These are phyloP conservation scores for Fusarium sp. DNA, from an alignment of 2,329 filamentous ascomycete species.

Conservation along the genomic window DNA sequence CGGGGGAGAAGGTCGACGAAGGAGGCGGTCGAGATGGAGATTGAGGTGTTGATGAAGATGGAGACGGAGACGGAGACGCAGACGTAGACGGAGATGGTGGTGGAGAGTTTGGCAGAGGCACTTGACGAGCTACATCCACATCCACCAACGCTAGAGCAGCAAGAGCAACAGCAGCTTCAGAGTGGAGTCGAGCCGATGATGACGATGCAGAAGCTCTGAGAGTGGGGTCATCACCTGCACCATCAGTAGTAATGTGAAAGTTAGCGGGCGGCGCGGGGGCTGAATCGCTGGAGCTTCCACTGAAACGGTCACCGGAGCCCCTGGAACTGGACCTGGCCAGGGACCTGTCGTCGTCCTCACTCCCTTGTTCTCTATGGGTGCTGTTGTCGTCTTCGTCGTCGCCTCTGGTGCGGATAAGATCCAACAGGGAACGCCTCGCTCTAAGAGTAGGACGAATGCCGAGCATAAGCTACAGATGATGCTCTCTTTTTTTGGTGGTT, in stretches of 20 bases:
- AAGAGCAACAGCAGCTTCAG: conserved; percentile 26
- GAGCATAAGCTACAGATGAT: conserved; percentile 55
- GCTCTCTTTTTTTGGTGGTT: conserved; percentile 24
- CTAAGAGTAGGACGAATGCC: conserved; percentile 62
- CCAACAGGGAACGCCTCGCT: conserved; percentile 65
- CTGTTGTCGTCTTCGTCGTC: conserved; percentile 36
- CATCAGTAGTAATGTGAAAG: conserved; percentile 16
- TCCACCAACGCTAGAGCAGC: conserved; percentile 43
- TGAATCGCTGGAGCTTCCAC: conserved; percentile 31
- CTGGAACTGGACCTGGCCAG: background rate
- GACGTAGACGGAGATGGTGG: conserved; percentile 51
- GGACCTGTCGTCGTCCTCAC: conserved; percentile 17
- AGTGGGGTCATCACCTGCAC: conserved; percentile 27
- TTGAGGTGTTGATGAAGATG: conserved; percentile 34
- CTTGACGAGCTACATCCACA: conserved; percentile 52
- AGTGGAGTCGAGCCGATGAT: conserved; percentile 49
- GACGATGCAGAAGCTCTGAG: conserved; percentile 43
- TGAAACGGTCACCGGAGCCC: conserved; percentile 25
- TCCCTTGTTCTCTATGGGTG: conserved; percentile 21
- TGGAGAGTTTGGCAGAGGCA: conserved; percentile 57
- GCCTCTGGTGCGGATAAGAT: conserved; percentile 57
- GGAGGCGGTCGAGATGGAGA: conserved; percentile 48
- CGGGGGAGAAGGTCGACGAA: conserved; percentile 47
- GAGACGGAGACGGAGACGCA: conserved; percentile 46
- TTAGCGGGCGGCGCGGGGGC: conserved; percentile 37